These are phyloP conservation scores for Oxalis stricta DNA, from an alignment of 441 rosid genomes.

Conservation along the genomic window DNA sequence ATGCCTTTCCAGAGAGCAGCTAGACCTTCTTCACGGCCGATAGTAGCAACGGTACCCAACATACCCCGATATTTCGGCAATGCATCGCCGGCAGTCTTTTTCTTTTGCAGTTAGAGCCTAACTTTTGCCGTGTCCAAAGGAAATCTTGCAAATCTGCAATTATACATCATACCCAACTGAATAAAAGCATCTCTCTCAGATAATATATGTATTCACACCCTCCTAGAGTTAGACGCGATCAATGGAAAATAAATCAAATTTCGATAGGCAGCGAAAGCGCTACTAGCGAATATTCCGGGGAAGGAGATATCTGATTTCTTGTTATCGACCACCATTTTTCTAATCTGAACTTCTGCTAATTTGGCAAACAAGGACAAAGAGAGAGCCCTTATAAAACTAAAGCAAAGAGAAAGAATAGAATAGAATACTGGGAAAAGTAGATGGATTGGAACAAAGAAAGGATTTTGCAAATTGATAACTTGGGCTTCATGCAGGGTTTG, in stretches of 20 bases:
- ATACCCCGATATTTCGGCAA: slow-evolving; percentile 75
- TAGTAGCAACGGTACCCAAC: slow-evolving; percentile 89
- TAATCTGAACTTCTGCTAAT: no score
- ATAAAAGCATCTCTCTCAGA: background rate
- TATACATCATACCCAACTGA: background rate
- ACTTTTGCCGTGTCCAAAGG: slow-evolving; percentile 99
- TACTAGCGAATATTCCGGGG: slow-evolving; percentile 61
- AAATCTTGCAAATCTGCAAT: slow-evolving; percentile 73
- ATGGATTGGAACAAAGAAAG: no score
- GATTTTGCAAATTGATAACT: no score
- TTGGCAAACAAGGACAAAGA: background rate
- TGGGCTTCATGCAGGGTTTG: no score
- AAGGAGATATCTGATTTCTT: slow-evolving; percentile 78
- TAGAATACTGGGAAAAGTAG: no score
- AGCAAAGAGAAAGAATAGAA: background rate
- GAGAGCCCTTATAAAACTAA: background rate
- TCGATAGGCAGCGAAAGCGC: slow-evolving; percentile 97
- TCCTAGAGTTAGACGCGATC: no score
- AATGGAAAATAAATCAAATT: no score
- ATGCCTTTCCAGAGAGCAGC: slow-evolving; percentile 92
- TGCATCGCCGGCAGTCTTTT: slow-evolving; percentile 54
- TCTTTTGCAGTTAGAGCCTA: slow-evolving; percentile 96
- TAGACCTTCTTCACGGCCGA: slow-evolving; percentile 88
- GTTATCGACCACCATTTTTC: slow-evolving; percentile 65
- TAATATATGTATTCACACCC: no score